Base-by-base conservation (phyloP, 176 grass and related monocot species). In the Thalia dealbata region DNA sequence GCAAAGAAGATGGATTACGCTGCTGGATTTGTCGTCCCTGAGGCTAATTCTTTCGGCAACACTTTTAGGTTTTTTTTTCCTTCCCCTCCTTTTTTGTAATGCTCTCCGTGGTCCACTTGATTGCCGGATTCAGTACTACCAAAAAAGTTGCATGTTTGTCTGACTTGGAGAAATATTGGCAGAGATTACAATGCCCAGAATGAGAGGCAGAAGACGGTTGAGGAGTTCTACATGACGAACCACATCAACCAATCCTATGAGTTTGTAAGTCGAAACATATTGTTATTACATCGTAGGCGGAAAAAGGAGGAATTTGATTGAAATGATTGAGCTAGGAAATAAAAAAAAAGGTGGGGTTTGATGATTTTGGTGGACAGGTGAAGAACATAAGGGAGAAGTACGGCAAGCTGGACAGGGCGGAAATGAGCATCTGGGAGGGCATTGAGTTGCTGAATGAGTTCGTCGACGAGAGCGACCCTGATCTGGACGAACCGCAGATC, bases 401-500 rank as follows among this genome's bases (percentile, higher is more conserved):
- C 78, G 86, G 67, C 30, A 81, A 84, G 18, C 80, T 96, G 77
- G 83, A 89, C 62, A 87, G 74, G 69, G 77, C 72, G 44, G 84
- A 96, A 80, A 96, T 92, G 92, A 61, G 89, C 69, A 80, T 92
- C 38, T 96, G 92, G 92, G 92, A 92, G 38, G 80, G 89, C 75
- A 89, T 91, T 24, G 86, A 96, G 66, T 64, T 96, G 15, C 82
- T 96, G 10, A 96, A 96, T 61, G 86, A 81, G 71, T 87, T 96
- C 66, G 64, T 96, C 14, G 89, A 92, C 65, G 89, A 96, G 81
- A 96, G 92, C 69, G 92, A 96, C 70, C 92, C 92, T 0, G 92
- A 96, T 82, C 92, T 96, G 0, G 89, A 90, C 78, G 88, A 89
- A 86, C 92, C 92, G 0, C 92, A 96, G 81, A 96, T 96, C 52